Percentiles rank a stretch among this genome's conserved stretches.
phyloP scores from a whole-genome alignment of 495 filamentous ascomycete species.

The Glonium stellatum region DNA sequence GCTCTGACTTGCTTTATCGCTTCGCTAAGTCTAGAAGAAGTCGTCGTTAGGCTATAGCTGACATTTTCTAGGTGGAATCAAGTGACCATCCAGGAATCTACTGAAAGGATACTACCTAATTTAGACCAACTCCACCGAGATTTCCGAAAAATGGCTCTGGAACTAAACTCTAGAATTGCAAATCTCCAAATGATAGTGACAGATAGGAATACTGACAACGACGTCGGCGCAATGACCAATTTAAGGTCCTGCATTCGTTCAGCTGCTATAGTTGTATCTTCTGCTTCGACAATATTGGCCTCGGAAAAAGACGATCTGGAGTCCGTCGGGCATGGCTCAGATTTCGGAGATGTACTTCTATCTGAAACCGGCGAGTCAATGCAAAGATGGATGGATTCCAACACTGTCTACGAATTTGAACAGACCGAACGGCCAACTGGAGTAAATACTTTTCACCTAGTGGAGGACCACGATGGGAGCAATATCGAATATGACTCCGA shows the following conservation, averaged over 20 bases:
- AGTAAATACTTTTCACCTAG: neutral
- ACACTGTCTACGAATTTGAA: slow-evolving; percentile 11
- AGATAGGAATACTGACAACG: slow-evolving; percentile 1
- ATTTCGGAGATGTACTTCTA: slow-evolving; percentile 16
- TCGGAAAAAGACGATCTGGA: neutral
- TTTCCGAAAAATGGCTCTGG: slow-evolving; percentile 10
- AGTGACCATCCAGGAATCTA: slow-evolving; percentile 12
- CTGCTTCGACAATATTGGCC: slow-evolving; percentile 15
- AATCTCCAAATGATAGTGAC: slow-evolving; percentile 6
- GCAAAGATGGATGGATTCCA: slow-evolving; percentile 13
- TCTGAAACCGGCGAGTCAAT: slow-evolving; percentile 6
- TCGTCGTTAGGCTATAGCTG: no score
- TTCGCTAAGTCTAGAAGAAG: no score
- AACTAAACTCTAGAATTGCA: slow-evolving; percentile 14
- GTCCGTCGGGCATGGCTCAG: slow-evolving; percentile 12
- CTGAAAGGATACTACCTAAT: slow-evolving; percentile 15
- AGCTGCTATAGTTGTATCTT: slow-evolving; percentile 18
- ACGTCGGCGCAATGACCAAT: slow-evolving; percentile 16
- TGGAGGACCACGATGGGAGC: neutral
- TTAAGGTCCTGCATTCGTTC: slow-evolving; percentile 22
- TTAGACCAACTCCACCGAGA: slow-evolving; percentile 19
- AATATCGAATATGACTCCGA: neutral
- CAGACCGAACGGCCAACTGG: neutral
- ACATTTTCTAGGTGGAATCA: slow-evolving; percentile 26
- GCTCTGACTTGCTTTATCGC: no score